Conservation (phyloP, 2,329 filamentous ascomycete genomes). For the Xylariaceae sp. region DNA sequence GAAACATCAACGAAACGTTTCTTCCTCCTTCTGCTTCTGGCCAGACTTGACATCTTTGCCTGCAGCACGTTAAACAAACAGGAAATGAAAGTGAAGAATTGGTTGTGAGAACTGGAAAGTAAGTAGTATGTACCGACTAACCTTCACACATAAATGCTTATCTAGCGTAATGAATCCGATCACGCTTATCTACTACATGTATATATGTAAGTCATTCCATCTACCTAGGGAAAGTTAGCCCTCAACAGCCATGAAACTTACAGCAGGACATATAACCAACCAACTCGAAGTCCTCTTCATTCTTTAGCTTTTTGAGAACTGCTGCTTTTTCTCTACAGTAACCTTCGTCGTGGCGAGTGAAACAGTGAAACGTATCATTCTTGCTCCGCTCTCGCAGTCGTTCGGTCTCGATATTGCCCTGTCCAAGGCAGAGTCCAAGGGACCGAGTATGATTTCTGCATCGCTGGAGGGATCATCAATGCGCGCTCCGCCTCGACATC, state of each 20-base stretch:
- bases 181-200: no score
- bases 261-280: neutral
- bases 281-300: neutral
- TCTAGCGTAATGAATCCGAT: no score
- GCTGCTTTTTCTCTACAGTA: neutral
- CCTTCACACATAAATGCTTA: no score
- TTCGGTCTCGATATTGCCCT: neutral
- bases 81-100: no score
- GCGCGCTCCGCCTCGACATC: neutral
- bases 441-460: neutral
- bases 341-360: neutral
- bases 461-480: slow-evolving; percentile 2
- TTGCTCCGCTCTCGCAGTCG: neutral
- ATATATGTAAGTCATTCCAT: no score
- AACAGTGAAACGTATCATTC: slow-evolving; percentile 14
- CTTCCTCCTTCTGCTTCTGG: slow-evolving; percentile 17
- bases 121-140: no score
- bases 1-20: slow-evolving; percentile 34
- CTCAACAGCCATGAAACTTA: no score
- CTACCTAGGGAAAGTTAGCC: no score
- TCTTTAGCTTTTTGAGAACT: neutral
- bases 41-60: no score
- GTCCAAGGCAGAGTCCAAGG: no score
- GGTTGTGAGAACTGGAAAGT: no score
- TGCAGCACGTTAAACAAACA: no score